Base-by-base conservation (phyloP, 192 early-diverging fungal genomes). In the Rhizoclosmatium globosum region DNA sequence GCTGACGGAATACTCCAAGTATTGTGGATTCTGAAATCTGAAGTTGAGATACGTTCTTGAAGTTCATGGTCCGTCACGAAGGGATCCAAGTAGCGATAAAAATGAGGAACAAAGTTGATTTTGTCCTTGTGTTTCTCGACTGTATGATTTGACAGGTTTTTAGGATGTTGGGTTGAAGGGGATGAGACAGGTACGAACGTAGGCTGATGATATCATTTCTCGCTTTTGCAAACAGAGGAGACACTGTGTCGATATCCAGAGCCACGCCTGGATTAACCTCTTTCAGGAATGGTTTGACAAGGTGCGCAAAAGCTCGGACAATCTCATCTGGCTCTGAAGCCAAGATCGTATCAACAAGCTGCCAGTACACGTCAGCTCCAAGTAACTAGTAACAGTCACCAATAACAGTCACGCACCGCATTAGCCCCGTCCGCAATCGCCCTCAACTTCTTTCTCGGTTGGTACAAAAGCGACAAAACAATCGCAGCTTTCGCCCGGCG, bases 41-140 rank as follows among this genome's bases (percentile, higher is more conserved):
- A 46, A 11, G 39, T 68, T 0, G 66, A 11, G 66, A n/a, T 68
- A 11, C 46, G 4, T 7, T 42, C n/a, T n/a, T 68, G 4, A 17
- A 71, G 45, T 4, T 21, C 4, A 6, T 13, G 3, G 50, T 71
- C 69, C 17, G 74, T 76, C 13, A 76, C 57, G 11, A 38, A 7
- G 23, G 74, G 64, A 50, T 9, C 19, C 23, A 76, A 64, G 74
- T 76, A 76, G 19, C 74, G 57, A 53, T 43, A 76, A 7, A 76
- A 41, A 11, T 38, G 7, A 6, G 74, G 74, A 23, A 19, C 47
- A 47, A 64, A 76, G 50, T 76, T 56, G 64, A 76, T 56, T 3
- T n/a, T n/a, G 9, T 42, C 45, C 19, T 23, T 38, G 67, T 41
- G 21, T 13, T 38, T 42, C 19, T n/a, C 46, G 66, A 47, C 66